Conservation (phyloP, 345 rosid species). For the Acer campestre region DNA sequence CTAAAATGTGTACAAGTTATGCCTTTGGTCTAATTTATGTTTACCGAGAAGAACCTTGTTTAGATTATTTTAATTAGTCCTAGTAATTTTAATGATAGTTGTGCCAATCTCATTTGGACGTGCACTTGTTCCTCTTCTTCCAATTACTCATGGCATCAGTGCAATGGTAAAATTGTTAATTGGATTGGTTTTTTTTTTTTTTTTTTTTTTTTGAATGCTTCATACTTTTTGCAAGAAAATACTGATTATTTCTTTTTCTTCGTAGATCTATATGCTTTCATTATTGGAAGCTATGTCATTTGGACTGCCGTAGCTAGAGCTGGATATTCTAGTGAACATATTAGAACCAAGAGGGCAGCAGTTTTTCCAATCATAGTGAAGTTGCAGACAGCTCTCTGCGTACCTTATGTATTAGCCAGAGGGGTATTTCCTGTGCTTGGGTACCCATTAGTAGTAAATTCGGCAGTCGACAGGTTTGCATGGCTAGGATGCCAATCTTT, state of each 20-base stretch:
- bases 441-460: conserved; percentile 86
- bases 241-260: background rate
- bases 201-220: background rate
- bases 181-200: background rate
- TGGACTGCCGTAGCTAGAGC: conserved; percentile 91
- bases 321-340: conserved; percentile 77
- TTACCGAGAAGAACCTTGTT: background rate
- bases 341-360: conserved; percentile 71
- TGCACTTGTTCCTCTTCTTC: conserved; percentile 87
- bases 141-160: conserved; percentile 95
- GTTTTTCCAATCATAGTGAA: conserved; percentile 92
- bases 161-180: conserved; percentile 69
- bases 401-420: conserved; percentile 86
- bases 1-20: background rate
- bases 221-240: conserved; percentile 7
- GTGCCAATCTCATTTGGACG: conserved; percentile 97
- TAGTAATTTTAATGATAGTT: conserved; percentile 45
- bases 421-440: conserved; percentile 94
- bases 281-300: conserved; percentile 24
- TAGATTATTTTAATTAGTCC: background rate
- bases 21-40: too few species aligned
- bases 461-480: conserved; percentile 91
- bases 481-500: conserved; percentile 93
- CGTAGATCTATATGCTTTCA: too few species aligned
- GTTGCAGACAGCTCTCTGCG: conserved; percentile 87